Base-by-base conservation (phyloP, 345 rosid species). In the Gossypium anomalum region DNA sequence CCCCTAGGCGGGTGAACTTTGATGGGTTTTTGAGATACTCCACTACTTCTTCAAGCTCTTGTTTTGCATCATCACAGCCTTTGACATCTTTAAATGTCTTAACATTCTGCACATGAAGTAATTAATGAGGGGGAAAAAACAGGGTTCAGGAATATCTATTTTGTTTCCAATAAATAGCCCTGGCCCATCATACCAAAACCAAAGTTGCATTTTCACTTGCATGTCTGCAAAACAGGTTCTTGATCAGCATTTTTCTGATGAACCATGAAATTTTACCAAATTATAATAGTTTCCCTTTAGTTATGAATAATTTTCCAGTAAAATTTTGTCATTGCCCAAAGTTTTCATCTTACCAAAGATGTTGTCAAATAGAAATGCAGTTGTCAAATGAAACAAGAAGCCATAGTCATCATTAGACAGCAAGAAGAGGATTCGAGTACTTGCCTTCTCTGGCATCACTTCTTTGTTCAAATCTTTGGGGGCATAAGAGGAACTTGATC, bases 31-130 rank as follows among this genome's bases (percentile, higher is more conserved):
- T 95, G 0, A 95, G 91, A 82, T 95, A 95, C 82, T 95, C 99
- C 63, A 93, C 99, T 55, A 95, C 94, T 85, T 95, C 99, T 86
- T 91, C 97, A 56, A 95, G 97, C 84, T 95, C 98, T 87, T 93
- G 97, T 84, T 95, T 95, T 73, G 99, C 99, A 87, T 95, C 99
- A 87, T 95, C 98, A 82, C 99, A 95, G 72, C 99, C 99, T 86
- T 93, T 95, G 73, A 95, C 99, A 86, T 95, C 98, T 88, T 95
- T 95, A 80, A 95, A 95, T 44, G 99, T 95, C 86, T 95, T 95
- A 59, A 92, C 97, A 80, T 95, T 95, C 99, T 95, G 89, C 85
- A 78, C 75, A 47, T 61, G 79, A 86, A 52, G 48, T 49, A 75
- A 74, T 43, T 69, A 65, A 64, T 83, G 70, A 80, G 80, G 45